Evolutionary conservation across 78 protist genomes (phyloP), one percentile per base, ranked within the genome.

Genomic region (Trichosphaerium sp.): DNA sequence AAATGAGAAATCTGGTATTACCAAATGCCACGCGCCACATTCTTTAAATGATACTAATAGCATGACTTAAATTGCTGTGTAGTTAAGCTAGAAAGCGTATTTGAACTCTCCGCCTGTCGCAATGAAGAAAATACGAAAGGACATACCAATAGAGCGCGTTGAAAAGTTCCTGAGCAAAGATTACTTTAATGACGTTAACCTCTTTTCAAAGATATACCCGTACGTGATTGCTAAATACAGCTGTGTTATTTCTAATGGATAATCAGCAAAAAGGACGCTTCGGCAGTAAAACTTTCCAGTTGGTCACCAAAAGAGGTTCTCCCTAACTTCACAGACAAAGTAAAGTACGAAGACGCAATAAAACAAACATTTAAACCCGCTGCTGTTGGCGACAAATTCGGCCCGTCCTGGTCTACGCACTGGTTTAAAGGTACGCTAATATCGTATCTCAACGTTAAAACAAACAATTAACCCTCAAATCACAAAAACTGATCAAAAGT

Each of bases 391-490:
- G 26, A 40, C 14, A 11, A 32, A 8, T 76, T 58, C 68, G 82
- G 82, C 35, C 82, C 82, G 23, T 51, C 66, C 54, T 76, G 85
- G 85, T 29, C 69, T 23, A 71, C 67, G 14, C 64, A 38, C 61
- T 79, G 85, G 85, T 67, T 78, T 29, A 47, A 78, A n/a, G n/a
- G n/a, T n/a, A n/a, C n/a, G n/a, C n/a, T n/a, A n/a, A n/a, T n/a
- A n/a, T n/a, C n/a, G n/a, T n/a, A n/a, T n/a, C n/a, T n/a, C n/a
- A n/a, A n/a, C n/a, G n/a, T n/a, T n/a, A n/a, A n/a, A n/a, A n/a
- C n/a, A n/a, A n/a, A n/a, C n/a, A n/a, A n/a, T n/a, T n/a, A n/a
- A n/a, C n/a, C n/a, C n/a, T n/a, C n/a, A n/a, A n/a, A n/a, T n/a
- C n/a, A n/a, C n/a, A n/a, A n/a, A n/a, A n/a, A n/a, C n/a, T n/a